phyloP scores from a whole-genome alignment of 169 alveolate genomes.

The Cryptosporidium sp. region DNA sequence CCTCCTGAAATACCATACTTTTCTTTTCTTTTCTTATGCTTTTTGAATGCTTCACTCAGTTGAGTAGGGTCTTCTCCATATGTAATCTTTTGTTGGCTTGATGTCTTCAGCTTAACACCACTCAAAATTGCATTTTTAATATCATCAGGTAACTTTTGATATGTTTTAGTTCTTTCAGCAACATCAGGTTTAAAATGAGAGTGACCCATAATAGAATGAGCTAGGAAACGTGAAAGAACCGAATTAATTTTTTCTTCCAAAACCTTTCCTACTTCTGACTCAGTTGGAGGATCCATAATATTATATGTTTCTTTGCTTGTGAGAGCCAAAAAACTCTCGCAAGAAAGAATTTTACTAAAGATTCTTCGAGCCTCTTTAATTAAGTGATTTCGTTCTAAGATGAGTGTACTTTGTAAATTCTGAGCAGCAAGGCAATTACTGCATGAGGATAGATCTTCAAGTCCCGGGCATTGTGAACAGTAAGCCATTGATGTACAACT shows the following conservation, averaged over 20 bases:
- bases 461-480: slow-evolving; percentile 40
- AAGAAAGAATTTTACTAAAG: background rate
- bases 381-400: slow-evolving; percentile 10
- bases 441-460: slow-evolving; percentile 42
- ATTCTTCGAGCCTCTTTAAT: background rate
- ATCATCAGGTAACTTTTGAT: background rate
- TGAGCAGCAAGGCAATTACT: slow-evolving; percentile 34
- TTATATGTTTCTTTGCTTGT: background rate
- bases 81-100: background rate
- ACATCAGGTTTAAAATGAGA: background rate
- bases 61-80: background rate
- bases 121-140: slow-evolving; percentile 23
- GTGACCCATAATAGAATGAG: background rate
- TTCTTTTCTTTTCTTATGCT: background rate
- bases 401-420: background rate
- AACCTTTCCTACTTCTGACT: background rate
- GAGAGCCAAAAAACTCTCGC: slow-evolving; percentile 36
- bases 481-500: slow-evolving; percentile 23
- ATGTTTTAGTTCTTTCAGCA: background rate
- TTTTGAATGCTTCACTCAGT: background rate
- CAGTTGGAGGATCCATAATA: background rate
- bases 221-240: background rate
- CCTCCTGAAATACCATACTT: background rate
- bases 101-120: slow-evolving; percentile 11
- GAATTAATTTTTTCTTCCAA: background rate